phyloP scores from a whole-genome alignment of 108 stramenopile species.

The Poteriospumella lacustris region DNA sequence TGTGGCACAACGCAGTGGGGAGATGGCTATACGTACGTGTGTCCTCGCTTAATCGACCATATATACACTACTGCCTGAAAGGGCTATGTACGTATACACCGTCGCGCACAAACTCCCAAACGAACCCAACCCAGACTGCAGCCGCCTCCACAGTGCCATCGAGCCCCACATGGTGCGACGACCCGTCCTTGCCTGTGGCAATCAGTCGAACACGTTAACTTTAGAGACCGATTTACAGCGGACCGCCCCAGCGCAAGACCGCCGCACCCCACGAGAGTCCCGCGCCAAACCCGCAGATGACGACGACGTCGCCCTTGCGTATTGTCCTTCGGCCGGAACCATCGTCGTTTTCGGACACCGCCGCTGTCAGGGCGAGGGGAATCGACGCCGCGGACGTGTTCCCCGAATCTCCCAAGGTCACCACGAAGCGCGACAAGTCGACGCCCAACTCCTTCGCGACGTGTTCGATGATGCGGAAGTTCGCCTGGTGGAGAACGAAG shows the following conservation, averaged over 20 bases:
- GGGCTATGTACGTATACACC: no score
- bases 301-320: conserved; percentile 93
- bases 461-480: conserved; percentile 92
- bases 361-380: conserved; percentile 86
- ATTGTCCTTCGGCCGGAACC: conserved; percentile 65
- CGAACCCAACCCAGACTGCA: no score
- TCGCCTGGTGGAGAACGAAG: conserved; percentile 89
- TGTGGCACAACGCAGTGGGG: no score
- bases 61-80: no score
- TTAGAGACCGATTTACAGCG: no score
- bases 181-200: no score
- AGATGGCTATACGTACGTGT: no score
- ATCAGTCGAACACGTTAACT: no score
- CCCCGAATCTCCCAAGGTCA: conserved; percentile 78
- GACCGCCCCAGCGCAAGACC: conserved; percentile 87
- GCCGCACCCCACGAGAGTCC: conserved; percentile 92
- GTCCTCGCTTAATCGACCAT: no score
- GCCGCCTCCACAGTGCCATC: no score
- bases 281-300: conserved; percentile 93
- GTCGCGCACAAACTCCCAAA: no score
- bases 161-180: no score
- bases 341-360: conserved; percentile 55
- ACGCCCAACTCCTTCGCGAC: conserved; percentile 82
- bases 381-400: conserved; percentile 90
- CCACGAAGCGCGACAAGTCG: conserved; percentile 83